Conservation (phyloP, 129 eudicot species). For the Flaveria bidentis region DNA sequence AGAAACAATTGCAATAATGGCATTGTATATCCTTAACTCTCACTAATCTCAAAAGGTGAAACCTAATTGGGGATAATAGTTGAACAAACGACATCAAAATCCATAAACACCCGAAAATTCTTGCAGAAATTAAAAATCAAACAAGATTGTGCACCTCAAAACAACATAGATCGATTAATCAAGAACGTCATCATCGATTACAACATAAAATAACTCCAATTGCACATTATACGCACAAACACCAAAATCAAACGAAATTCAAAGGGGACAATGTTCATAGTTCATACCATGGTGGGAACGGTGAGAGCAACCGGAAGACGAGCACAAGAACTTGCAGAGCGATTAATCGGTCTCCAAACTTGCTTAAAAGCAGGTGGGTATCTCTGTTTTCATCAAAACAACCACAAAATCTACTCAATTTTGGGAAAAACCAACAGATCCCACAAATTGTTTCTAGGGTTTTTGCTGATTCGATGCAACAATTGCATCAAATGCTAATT, state of each 20-base stretch:
- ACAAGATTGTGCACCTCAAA: background rate
- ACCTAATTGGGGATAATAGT: background rate
- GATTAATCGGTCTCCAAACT: constrained; percentile 35
- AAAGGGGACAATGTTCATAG: background rate
- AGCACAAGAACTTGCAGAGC: background rate
- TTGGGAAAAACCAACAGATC: constrained; percentile 17
- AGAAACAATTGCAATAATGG: background rate
- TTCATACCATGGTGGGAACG: constrained; percentile 33
- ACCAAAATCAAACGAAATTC: background rate
- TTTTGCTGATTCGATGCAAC: constrained; percentile 21
- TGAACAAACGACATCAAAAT: background rate
- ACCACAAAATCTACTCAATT: background rate
- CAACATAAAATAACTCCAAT: background rate
- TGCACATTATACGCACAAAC: background rate
- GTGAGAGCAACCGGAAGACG: constrained; percentile 13
- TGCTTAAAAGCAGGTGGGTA: constrained; percentile 25
- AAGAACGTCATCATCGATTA: background rate
- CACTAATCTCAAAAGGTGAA: background rate
- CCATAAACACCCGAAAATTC: background rate
- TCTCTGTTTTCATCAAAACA: constrained; percentile 30
- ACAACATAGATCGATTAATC: constrained; percentile 8
- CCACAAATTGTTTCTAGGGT: constrained; percentile 28
- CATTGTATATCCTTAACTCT: background rate
- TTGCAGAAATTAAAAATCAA: background rate
- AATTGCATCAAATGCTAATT: background rate